Evolutionary conservation across 768 basidiomycete species (phyloP), one percentile per base, ranked within the genome.

Genomic region (Mycena floridula): DNA sequence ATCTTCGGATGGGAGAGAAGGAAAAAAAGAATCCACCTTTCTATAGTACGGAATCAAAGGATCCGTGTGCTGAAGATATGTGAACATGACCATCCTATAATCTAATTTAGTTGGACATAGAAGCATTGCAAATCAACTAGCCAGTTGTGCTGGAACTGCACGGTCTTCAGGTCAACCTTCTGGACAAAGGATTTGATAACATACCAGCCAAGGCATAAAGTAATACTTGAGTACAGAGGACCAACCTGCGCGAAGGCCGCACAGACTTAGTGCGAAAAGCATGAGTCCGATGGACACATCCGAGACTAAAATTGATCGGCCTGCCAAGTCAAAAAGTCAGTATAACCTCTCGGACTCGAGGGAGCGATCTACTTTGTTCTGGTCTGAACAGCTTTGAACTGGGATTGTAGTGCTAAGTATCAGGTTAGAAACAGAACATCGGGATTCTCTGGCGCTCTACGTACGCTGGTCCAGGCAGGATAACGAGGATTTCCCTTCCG

Each of bases 41-140:
- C 79, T 73, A 56, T 79, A 82, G 49, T 80, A 79, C 0, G 80
- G 79, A 23, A 81, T 67, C 0, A 66, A 70, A 5, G 76, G 74
- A 52, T 79, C 78, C 42, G 76, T 78, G 51, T 82, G 80, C 37
- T 81, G 80, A 11, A 82, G 64, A 52, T 77, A 79, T 2, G 78
- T 78, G 51, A 79, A 72, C 64, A 73, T 74, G 41, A 80, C 75
- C 53, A 82, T 76, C 78, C 77, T 74, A 39, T 49, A 50, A 40
- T 44, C 49, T 43, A 5, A 46, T 32, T 20, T 35, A 43, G 45
- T 46, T n/a, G 28, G 20, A 11, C 22, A 22, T 30, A 5, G 15
- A n/a, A 25, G 22, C 12, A 28, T 15, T 16, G 27, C 13, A 23
- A 52, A 22, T 41, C 8, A 20, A 45, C 25, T 44, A 54, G 69